Base-by-base conservation (phyloP, 306 rosid genomes). In the Prunus armeniaca region DNA sequence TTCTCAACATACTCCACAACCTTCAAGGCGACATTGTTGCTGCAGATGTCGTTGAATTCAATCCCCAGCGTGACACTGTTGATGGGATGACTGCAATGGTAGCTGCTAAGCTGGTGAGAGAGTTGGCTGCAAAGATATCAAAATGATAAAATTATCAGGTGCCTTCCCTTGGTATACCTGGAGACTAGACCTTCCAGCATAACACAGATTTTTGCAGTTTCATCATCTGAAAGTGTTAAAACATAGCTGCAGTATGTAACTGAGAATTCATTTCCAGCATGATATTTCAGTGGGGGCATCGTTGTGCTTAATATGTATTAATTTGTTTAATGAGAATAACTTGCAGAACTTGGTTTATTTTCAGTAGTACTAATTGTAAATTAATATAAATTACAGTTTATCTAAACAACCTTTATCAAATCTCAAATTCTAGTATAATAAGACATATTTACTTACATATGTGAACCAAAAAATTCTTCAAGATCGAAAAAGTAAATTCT, bases 81-180 rank as follows among this genome's bases (percentile, higher is more conserved):
- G 97, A 89, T 38, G 99, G 97, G 77, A 92, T 95, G 99, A 95
- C 99, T 30, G 99, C 97, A 52, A 95, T 95, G 99, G 99, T 95
- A 72, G 98, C 97, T 64, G 99, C 99, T 7, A 95, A 95, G 87
- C 77, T 95, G 76, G 99, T 92, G 56, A 89, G 97, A 86, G 99
- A 95, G 79, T 52, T 92, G 79, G 50, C 96, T 30, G 99, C 97
- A 0, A 92, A 95, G 89, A 92, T 95, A 50, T 76, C 98, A 51
- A 92, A 91, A 82, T 94, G 81, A 86, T 57, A 69, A 9, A 14
- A 10, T 3, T 0, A 6, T 25, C 34, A 2, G 9, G 19, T 4
- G 15, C 22, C 19, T 78, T 15, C 63, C 64, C 14, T 19, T n/a
- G 2, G 27, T 4, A 38, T 15, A 9, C 32, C 66, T 28, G 63